Base-by-base conservation (phyloP, 2,329 filamentous ascomycete genomes). In the Teratosphaeria gauchensis region DNA sequence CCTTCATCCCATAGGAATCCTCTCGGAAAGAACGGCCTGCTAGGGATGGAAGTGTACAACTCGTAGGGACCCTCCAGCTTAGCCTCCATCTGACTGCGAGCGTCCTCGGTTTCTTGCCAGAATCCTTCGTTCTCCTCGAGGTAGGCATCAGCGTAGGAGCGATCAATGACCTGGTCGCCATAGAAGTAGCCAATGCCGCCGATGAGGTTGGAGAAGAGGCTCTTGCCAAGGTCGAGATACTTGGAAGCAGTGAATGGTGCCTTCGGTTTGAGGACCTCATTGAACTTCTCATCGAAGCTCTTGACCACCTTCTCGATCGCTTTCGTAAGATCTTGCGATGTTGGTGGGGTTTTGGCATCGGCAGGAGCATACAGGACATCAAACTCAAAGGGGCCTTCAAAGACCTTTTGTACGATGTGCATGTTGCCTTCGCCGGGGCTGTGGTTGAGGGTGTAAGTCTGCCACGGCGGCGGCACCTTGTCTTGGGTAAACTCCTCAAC, bases 1-100 rank as follows among this genome's bases (percentile, higher is more conserved):
- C 94, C 94, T 73, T 99, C 94, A 68, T 99, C 94, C 94, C 94
- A 99, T 3, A 97, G 80, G 72, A 99, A 99, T 0, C 94, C 94
- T 61, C 94, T 83, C 1, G 94, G 94, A 75, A 99, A 99, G 78
- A 99, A 99, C 0, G 94, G 89, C 4, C 94, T 82, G 8, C 92
- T 97, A 0, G 94, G 94, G 58, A 97, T 87, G 67, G 86, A 90
- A 6, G 92, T 95, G 72, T 92, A 97, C 2, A 99, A 82, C 72
- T 96, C 90, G 57, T 87, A 89, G 1, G 92, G 90, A 0, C 90
- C 90, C 69, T 95, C 91, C 0, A 87, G 75, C 60, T 84, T 79
- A 63, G 91, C 85, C 63, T 84, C 75, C 58, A 84, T 85, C 60
- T 85, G 84, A 28, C 78, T 82, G 59, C 90, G 83, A 4, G 92